phyloP scores from a whole-genome alignment of 306 rosid genomes.

The Gastrolobium bilobum region DNA sequence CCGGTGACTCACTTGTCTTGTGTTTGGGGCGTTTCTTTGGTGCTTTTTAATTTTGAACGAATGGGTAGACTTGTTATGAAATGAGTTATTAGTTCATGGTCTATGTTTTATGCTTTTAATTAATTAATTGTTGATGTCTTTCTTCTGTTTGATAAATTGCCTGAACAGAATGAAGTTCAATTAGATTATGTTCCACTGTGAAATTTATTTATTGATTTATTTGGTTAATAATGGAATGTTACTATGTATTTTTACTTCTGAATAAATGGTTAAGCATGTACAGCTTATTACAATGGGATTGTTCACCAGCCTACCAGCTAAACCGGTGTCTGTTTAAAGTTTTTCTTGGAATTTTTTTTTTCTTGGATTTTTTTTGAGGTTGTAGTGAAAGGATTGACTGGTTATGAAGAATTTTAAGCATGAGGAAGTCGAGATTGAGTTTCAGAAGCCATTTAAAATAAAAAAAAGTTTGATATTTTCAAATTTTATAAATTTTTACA shows the following conservation, averaged over 20 bases:
- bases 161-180: slow-evolving; percentile 24
- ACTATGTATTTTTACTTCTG: neutral
- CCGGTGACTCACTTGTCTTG: slow-evolving; percentile 8
- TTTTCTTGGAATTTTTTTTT: slow-evolving; percentile 8
- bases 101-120: neutral
- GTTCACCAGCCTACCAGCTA: neutral
- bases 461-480: neutral
- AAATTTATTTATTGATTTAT: slow-evolving; percentile 18
- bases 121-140: neutral
- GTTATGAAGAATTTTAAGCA: neutral
- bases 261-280: slow-evolving; percentile 11
- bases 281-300: neutral
- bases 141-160: slow-evolving; percentile 40
- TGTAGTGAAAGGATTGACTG: neutral
- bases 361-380: neutral
- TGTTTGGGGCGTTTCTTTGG: neutral
- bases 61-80: neutral
- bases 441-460: neutral
- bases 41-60: neutral
- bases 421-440: neutral
- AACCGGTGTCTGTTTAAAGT: neutral
- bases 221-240: neutral
- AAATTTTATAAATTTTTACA: neutral
- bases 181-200: neutral
- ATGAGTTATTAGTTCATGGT: neutral